phyloP scores from a whole-genome alignment of 352 stramenopile species.

The Globisporangium spinosum region DNA sequence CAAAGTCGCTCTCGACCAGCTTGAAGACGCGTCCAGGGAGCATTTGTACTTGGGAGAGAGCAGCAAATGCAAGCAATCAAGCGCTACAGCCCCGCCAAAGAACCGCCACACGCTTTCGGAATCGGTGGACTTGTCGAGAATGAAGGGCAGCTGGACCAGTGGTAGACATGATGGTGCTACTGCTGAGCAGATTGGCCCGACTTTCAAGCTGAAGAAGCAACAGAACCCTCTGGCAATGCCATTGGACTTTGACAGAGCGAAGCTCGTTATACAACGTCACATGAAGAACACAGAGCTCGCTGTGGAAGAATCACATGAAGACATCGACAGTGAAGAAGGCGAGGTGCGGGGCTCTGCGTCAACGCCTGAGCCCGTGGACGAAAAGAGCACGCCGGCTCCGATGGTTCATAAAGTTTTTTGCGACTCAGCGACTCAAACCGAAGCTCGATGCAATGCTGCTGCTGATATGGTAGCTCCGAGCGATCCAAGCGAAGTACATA shows the following conservation, averaged over 20 bases:
- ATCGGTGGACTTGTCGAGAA: slow-evolving; percentile 7
- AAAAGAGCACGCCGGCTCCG: background rate
- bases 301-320: slow-evolving; percentile 1
- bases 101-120: background rate
- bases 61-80: background rate
- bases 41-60: background rate
- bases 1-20: background rate
- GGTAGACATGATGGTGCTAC: background rate
- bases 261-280: background rate
- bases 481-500: background rate
- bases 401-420: background rate
- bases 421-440: slow-evolving; percentile 3
- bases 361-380: background rate
- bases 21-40: background rate
- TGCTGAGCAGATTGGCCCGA: background rate
- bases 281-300: background rate
- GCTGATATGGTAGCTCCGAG: background rate
- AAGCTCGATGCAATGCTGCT: background rate
- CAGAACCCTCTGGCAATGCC: slow-evolving; percentile 32
- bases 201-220: background rate
- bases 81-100: too few species aligned
- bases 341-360: background rate
- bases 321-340: background rate
- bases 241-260: slow-evolving; percentile 16
- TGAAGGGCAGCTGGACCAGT: background rate